These are phyloP conservation scores for Amaranthus hypochondriacus DNA, from an alignment of 148 eudicot genomes.

Conservation along the genomic window DNA sequence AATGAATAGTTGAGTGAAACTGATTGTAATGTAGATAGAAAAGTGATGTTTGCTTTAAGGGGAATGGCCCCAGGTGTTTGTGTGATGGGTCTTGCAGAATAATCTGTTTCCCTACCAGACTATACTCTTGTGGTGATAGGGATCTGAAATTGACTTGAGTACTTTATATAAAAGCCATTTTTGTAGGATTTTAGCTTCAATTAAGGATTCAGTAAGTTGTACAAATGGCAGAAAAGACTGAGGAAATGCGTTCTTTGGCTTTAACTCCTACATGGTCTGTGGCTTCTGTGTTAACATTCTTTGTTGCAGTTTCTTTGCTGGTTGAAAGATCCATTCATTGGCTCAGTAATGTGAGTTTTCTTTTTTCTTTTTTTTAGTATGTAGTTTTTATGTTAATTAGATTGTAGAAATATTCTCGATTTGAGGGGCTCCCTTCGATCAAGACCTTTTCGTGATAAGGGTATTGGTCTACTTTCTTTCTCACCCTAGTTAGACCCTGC, in stretches of 20 bases:
- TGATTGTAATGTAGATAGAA: background rate
- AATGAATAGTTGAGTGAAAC: conserved; percentile 4
- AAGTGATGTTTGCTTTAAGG: background rate
- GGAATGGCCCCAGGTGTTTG: background rate
- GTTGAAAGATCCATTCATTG: conserved; percentile 90
- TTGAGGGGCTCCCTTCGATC: too few species aligned
- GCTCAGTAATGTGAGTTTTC: conserved; percentile 55
- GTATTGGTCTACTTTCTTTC: too few species aligned
- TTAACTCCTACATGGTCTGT: conserved; percentile 98
- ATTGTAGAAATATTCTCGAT: background rate
- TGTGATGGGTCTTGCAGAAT: conserved; percentile 6
- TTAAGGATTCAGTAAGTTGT: background rate
- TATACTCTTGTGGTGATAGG: background rate
- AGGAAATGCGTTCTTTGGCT: conserved; percentile 72
- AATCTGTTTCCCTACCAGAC: background rate
- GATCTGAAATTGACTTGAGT: conserved; percentile 11
- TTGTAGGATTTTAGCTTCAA: background rate
- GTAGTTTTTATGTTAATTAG: background rate
- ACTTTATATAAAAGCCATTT: background rate
- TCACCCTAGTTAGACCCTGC: too few species aligned
- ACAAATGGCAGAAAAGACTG: conserved; percentile 40
- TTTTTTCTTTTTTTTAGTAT: background rate
- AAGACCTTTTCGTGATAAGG: too few species aligned
- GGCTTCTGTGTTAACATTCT: conserved; percentile 81
- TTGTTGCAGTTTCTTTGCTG: conserved; percentile 81